Percentiles rank a stretch among this genome's conserved stretches.
These are phyloP conservation scores for Silene vulgaris DNA, from an alignment of 179 eudicot species.

Conservation along the genomic window DNA sequence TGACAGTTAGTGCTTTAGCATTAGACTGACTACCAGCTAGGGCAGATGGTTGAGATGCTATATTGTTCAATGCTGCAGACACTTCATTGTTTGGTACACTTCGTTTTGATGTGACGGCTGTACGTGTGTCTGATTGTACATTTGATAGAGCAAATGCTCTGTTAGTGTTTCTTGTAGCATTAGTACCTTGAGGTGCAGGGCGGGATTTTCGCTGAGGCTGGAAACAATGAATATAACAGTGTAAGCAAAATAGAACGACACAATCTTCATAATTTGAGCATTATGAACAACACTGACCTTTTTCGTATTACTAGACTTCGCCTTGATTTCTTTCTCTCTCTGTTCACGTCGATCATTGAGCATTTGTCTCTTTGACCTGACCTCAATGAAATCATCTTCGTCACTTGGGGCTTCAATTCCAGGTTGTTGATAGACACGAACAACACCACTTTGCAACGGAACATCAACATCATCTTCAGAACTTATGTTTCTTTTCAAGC, in stretches of 20 bases:
- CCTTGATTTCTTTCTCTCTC: conserved; percentile 86
- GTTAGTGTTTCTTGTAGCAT: conserved; percentile 30
- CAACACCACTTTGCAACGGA: conserved; percentile 92
- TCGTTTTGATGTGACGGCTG: conserved; percentile 35
- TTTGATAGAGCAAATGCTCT: conserved; percentile 31
- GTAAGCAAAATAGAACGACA: conserved; percentile 8
- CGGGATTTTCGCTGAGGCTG: conserved; percentile 60
- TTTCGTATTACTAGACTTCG: conserved; percentile 51
- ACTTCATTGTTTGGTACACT: conserved; percentile 38
- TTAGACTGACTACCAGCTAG: conserved; percentile 58
- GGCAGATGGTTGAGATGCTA: conserved; percentile 49
- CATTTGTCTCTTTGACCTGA: conserved; percentile 98
- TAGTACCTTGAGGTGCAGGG: conserved; percentile 35
- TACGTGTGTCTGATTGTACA: conserved; percentile 31
- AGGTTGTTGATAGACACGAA: conserved; percentile 72
- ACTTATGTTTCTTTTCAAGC: conserved; percentile 52
- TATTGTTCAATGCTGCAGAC: conserved; percentile 34
- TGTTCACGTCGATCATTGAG: conserved; percentile 95
- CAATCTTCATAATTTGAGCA: background rate
- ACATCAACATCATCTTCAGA: conserved; percentile 81
- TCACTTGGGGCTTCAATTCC: conserved; percentile 95
- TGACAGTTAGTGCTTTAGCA: conserved; percentile 38
- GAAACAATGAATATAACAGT: conserved; percentile 12
- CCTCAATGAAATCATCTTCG: conserved; percentile 96
- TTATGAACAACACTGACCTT: conserved; percentile 42